Percentiles rank a stretch among this genome's conserved stretches.
Evolutionary conservation across 139 green algal species (phyloP).

Genomic region (Helicosporidium sp.): DNA sequence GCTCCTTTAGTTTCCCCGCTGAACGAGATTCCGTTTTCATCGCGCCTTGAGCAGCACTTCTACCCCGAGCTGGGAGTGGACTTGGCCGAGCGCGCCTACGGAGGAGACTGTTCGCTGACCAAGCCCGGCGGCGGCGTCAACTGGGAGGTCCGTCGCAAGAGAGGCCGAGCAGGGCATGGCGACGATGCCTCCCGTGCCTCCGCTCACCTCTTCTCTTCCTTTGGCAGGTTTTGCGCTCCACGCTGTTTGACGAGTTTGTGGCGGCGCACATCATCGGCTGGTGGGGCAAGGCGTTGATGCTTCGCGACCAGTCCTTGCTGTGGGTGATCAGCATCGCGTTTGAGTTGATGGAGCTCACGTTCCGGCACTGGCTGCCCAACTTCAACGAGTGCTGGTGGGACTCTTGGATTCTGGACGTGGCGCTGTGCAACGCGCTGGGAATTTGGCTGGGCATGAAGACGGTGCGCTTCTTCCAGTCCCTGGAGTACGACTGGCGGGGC

Average conservation of each 20-base stretch:
- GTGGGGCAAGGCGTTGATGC: slow-evolving; percentile 60
- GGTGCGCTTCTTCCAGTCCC: slow-evolving; percentile 33
- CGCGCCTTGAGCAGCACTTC: slow-evolving; percentile 56
- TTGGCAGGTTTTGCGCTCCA: slow-evolving; percentile 30
- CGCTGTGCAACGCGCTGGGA: slow-evolving; percentile 62
- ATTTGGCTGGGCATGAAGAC: slow-evolving; percentile 37
- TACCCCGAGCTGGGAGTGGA: slow-evolving; percentile 52
- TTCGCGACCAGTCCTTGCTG: slow-evolving; percentile 50
- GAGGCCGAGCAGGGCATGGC: neutral
- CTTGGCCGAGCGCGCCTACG: slow-evolving; percentile 53
- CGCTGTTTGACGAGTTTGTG: slow-evolving; percentile 79
- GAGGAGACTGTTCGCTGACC: slow-evolving; percentile 47
- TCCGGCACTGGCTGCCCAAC: slow-evolving; percentile 78
- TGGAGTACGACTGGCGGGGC: slow-evolving; percentile 44
- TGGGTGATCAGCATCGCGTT: slow-evolving; percentile 35
- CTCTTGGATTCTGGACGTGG: slow-evolving; percentile 71
- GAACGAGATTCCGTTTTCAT: no score
- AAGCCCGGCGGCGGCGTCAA: slow-evolving; percentile 39
- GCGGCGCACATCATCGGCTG: slow-evolving; percentile 68
- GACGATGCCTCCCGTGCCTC: neutral
- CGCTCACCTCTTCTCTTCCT: neutral
- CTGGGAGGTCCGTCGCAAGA: slow-evolving; percentile 10
- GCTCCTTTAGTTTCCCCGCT: no score
- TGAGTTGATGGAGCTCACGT: slow-evolving; percentile 41
- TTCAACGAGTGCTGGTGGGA: slow-evolving; percentile 98